Percentiles rank a stretch among this genome's conserved stretches.
Evolutionary conservation across 257 asterid species (phyloP).

Genomic region (Solanum paucissectum): DNA sequence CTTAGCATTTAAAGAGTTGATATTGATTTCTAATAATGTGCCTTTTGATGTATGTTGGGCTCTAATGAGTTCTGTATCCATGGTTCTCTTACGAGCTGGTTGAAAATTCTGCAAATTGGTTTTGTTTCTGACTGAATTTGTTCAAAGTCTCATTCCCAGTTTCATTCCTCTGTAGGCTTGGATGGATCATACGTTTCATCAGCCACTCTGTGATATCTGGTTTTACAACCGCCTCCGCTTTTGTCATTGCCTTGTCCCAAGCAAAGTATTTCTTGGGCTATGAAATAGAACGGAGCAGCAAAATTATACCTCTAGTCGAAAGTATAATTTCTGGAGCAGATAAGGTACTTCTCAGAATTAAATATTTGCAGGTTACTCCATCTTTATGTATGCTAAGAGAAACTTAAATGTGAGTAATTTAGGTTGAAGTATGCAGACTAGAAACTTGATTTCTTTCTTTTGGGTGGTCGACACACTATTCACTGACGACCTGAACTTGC

Average conservation of each 20-base stretch:
- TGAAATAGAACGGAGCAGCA: constrained; percentile 87
- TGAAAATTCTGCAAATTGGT: not conserved
- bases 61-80: not conserved
- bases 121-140: not conserved
- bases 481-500: not conserved
- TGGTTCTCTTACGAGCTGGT: not conserved
- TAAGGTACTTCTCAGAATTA: constrained; percentile 43
- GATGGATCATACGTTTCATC: constrained; percentile 97
- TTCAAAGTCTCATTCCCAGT: constrained; percentile 12
- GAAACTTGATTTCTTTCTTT: not conserved
- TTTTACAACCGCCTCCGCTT: constrained; percentile 98
- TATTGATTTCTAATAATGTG: not conserved
- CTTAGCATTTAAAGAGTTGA: not conserved
- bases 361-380: not conserved
- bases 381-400: not conserved
- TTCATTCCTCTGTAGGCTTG: constrained; percentile 61
- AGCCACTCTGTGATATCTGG: constrained; percentile 99
- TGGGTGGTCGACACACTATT: not conserved
- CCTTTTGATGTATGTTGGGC: not conserved
- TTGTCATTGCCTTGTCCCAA: constrained; percentile 95
- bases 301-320: constrained; percentile 70
- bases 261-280: constrained; percentile 95
- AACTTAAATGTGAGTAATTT: not conserved
- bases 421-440: not conserved
- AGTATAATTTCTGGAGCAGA: constrained; percentile 81